Base-by-base conservation (phyloP, 1,284 basidiomycete genomes). In the Tilletia walkeri region DNA sequence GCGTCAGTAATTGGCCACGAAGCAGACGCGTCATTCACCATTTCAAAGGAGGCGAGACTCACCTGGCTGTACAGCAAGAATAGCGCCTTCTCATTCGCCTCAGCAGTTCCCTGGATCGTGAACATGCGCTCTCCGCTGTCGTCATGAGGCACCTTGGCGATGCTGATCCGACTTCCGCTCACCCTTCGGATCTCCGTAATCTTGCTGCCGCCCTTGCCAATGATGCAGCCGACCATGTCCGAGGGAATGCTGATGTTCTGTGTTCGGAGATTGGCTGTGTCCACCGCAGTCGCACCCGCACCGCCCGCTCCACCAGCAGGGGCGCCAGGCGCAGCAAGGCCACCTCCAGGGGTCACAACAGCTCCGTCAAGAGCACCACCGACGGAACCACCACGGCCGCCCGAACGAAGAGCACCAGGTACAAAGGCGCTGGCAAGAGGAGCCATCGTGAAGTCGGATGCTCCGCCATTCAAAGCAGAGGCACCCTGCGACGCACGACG, bases 101-200 rank as follows among this genome's bases (percentile, higher is more conserved):
- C 95, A 67, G 94, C 91, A 4, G 94, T 95, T 71, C 95, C 95
- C 72, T 97, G 89, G 83, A 99, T 98, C 72, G 96, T 97, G 86
- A 99, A 99, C 95, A 99, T 97, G 78, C 95, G 89, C 86, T 99
- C 95, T 78, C 95, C 95, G 67, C 94, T 94, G 82, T 98, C 96
- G 82, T 98, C 95, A 82, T 99, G 95, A 30, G 95, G 94, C 67
- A 93, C 92, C 86, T 99, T 99, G 79, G 95, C 96, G 80, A 99
- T 99, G 71, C 91, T 93, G 84, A 99, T 99, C 86, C 94, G 93
- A 76, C 92, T 95, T 61, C 95, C 95, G 73, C 93, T 95, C 69
- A 98, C 88, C 70, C 95, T 91, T 78, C 95, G 92, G 84, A 99
- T 99, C 86, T 99, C 95, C 72, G 95, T 97, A 80, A 99, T 99